Base-by-base conservation (phyloP, 257 asterid species). In the Solanum megistacrolobum region DNA sequence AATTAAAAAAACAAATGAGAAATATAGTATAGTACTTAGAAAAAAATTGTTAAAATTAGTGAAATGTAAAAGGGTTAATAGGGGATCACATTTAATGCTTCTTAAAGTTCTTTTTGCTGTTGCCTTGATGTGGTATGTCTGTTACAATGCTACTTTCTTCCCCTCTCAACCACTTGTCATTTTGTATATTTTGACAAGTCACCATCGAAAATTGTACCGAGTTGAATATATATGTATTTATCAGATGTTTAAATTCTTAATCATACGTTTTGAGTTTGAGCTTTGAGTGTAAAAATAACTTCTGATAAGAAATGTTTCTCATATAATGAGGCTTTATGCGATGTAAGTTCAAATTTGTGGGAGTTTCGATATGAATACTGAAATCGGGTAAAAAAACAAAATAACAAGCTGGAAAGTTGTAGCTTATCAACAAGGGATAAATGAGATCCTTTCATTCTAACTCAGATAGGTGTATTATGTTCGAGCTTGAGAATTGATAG, bases 71-170 rank as follows among this genome's bases (percentile, higher is more conserved):
- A 78, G 48, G 35, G 16, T 20, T 78, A 78, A 71, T 68, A 34
- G 66, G 82, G 83, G 36, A 75, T 88, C 84, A 86, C 87, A 89
- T 88, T 89, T 86, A 89, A 25, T 89, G 86, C 39, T 83, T 46
- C 87, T 86, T 72, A 41, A 11, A 73, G 90, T 62, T 86, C 86
- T 86, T 69, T 84, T 65, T 88, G 52, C 87, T 88, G 88, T 88
- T 90, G 90, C 88, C 60, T 89, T 76, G 89, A 83, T 76, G 89
- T 85, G 91, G 91, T 41, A 86, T 90, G 93, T 92, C 91, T 86
- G 88, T 58, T 55, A 90, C 89, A 88, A 73, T 91, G 93, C 86
- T 87, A 12, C 31, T 36, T 36, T n/a, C 68, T 87, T 21, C 48
- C 86, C 87, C 86, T 74, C 76, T 29, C 91, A 86, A 89, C 90